phyloP scores from a whole-genome alignment of 2,329 filamentous ascomycete genomes.

The Pseudopithomyces chartarum region DNA sequence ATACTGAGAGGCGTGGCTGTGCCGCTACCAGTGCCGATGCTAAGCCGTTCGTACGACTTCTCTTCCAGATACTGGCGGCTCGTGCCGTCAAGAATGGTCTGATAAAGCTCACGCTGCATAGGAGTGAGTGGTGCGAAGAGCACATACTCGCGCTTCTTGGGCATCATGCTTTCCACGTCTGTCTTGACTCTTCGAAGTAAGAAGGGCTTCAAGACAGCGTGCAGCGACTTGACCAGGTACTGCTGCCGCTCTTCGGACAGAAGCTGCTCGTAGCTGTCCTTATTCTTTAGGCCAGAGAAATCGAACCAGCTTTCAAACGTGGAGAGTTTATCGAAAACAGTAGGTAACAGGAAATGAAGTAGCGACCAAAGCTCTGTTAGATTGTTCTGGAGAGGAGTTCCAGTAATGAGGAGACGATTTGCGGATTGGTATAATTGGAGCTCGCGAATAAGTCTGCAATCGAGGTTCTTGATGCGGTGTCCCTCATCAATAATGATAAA shows the following conservation, averaged over 20 bases:
- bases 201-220: conserved; percentile 90
- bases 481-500: conserved; percentile 99
- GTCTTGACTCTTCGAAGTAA: conserved; percentile 87
- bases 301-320: conserved; percentile 97
- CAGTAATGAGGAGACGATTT: conserved; percentile 89
- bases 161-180: conserved; percentile 88
- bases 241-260: conserved; percentile 78
- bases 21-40: conserved; percentile 43
- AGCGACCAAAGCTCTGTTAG: conserved; percentile 93
- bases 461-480: conserved; percentile 95
- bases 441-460: conserved; percentile 88
- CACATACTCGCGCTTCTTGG: conserved; percentile 95
- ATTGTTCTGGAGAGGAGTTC: conserved; percentile 95
- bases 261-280: conserved; percentile 76
- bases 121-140: conserved; percentile 89
- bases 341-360: conserved; percentile 88
- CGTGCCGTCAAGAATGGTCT: conserved; percentile 68
- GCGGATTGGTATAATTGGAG: conserved; percentile 87
- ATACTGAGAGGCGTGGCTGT: conserved; percentile 55
- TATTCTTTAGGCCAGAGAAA: conserved; percentile 88
- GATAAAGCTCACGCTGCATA: conserved; percentile 89
- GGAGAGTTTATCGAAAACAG: conserved; percentile 90
- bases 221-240: conserved; percentile 83
- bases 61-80: conserved; percentile 68
- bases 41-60: conserved; percentile 72